phyloP scores from a whole-genome alignment of 495 filamentous ascomycete species.

The Talaromyces nanjingensis region DNA sequence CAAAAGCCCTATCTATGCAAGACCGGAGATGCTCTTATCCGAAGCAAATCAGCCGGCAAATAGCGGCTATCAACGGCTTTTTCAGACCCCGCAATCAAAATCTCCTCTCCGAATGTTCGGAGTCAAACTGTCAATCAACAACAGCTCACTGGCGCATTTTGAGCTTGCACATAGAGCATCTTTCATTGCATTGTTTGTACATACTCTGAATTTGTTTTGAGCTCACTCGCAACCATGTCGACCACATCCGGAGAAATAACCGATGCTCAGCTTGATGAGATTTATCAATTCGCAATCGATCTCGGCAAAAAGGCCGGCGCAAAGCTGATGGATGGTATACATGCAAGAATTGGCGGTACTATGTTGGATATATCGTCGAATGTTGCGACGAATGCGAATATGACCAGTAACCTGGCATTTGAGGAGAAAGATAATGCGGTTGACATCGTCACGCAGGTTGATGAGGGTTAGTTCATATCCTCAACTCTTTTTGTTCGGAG shows the following conservation, averaged over 20 bases:
- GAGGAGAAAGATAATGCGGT: conserved; percentile 60
- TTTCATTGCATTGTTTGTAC: background rate
- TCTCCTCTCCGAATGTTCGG: background rate
- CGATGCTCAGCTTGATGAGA: conserved; percentile 42
- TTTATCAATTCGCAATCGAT: conserved; percentile 59
- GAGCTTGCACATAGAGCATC: background rate
- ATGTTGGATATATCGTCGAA: conserved; percentile 17
- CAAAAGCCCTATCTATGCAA: background rate
- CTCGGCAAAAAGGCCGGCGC: conserved; percentile 57
- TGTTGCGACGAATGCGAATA: conserved; percentile 10
- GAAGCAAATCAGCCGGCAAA: background rate
- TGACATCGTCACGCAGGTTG: conserved; percentile 65
- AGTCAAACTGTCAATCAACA: background rate
- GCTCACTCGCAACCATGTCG: background rate
- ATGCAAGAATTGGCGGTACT: conserved; percentile 36
- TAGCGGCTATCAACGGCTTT: background rate
- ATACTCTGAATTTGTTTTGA: background rate
- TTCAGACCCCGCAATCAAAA: background rate
- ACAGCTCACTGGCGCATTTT: background rate
- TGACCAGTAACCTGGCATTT: conserved; percentile 17
- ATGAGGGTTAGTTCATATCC: conserved; percentile 46
- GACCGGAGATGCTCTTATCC: background rate
- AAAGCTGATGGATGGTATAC: conserved; percentile 46
- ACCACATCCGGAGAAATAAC: background rate
- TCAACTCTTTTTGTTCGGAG: background rate